Evolutionary conservation across 805 yeast species (phyloP).

Genomic region (Saccharomycopsis babjevae): DNA sequence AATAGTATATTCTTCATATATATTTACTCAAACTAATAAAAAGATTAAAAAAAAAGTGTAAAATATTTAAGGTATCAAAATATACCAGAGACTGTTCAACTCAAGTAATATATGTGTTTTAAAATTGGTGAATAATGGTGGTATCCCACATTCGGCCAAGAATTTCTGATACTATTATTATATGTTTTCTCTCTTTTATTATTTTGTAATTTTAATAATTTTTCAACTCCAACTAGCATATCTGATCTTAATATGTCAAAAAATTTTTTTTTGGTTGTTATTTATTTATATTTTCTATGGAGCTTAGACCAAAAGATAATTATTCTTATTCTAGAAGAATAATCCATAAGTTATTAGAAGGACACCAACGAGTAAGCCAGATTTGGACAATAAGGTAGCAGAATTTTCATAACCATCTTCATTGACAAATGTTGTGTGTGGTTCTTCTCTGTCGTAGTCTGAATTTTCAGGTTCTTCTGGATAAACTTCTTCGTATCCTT

Average conservation of each 20-base stretch:
- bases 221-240: too few relatives aligned
- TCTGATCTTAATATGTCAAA: background rate
- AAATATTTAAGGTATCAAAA: too few relatives aligned
- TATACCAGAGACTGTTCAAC: too few relatives aligned
- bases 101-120: too few relatives aligned
- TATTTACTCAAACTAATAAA: too few relatives aligned
- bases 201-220: too few relatives aligned
- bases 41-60: too few relatives aligned
- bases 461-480: slow-evolving; percentile 5
- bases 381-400: background rate
- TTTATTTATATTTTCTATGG: background rate
- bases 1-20: too few relatives aligned
- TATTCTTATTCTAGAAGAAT: background rate
- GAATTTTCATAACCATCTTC: background rate
- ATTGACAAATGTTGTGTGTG: background rate
- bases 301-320: background rate
- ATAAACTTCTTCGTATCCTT: slow-evolving; percentile 1
- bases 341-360: background rate
- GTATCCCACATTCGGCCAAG: too few relatives aligned
- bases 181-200: too few relatives aligned
- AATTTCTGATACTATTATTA: too few relatives aligned
- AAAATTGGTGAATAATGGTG: too few relatives aligned
- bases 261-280: background rate
- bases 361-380: background rate
- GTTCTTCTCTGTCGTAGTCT: background rate